Evolutionary conservation across 306 rosid species (phyloP).

Genomic region (Myrica gale): DNA sequence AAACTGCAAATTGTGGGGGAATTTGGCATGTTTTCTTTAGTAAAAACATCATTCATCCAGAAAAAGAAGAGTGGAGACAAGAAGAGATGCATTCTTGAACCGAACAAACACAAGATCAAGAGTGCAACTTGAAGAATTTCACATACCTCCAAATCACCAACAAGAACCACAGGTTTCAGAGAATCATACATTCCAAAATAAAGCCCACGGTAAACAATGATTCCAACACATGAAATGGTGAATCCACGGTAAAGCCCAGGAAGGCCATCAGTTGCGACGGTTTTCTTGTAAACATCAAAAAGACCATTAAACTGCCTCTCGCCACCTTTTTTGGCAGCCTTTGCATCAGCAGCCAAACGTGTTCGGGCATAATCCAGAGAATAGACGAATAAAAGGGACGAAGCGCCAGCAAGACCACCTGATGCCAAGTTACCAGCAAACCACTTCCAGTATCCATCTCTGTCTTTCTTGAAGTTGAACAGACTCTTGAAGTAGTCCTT

Average conservation of each 20-base stretch:
- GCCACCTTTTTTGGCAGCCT: conserved; percentile 83
- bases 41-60: neutral
- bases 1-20: too few species aligned
- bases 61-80: neutral
- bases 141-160: conserved; percentile 70
- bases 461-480: conserved; percentile 83
- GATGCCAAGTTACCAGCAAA: conserved; percentile 92
- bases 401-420: conserved; percentile 92
- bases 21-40: too few species aligned
- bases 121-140: conserved; percentile 4
- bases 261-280: conserved; percentile 72
- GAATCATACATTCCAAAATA: conserved; percentile 93
- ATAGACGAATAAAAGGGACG: conserved; percentile 75
- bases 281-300: conserved; percentile 77
- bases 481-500: conserved; percentile 91
- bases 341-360: conserved; percentile 75
- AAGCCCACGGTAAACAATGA: conserved; percentile 86
- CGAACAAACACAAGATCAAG: neutral
- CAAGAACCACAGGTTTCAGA: conserved; percentile 75
- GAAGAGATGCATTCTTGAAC: neutral
- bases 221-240: conserved; percentile 75
- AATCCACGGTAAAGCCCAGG: conserved; percentile 91
- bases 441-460: conserved; percentile 89
- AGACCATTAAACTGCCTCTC: conserved; percentile 88
- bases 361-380: conserved; percentile 83